A percentile compares a stretch with the other conserved stretches of the same genome.
Conservation (phyloP, 495 filamentous ascomycete species). For the Paragyromitra xinjiangensis region DNA sequence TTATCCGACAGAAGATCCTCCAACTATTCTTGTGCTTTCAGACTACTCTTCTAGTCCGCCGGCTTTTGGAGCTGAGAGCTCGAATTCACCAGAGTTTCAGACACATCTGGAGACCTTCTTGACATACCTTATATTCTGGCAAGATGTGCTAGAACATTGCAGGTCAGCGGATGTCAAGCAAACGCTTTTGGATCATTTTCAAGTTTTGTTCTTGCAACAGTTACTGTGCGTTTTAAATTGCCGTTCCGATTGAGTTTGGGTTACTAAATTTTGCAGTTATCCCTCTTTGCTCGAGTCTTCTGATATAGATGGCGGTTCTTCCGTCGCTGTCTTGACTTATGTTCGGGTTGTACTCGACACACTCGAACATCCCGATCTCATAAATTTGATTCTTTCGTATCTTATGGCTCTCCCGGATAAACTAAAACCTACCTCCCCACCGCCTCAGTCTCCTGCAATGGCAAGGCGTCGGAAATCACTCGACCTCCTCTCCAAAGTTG, state of each 20-base stretch:
- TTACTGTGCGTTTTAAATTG: slow-evolving; percentile 71
- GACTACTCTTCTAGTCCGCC: slow-evolving; percentile 75
- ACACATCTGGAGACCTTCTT: slow-evolving; percentile 89
- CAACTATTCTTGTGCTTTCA: slow-evolving; percentile 83
- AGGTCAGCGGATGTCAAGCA: slow-evolving; percentile 88
- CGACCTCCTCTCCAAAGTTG: slow-evolving; percentile 79
- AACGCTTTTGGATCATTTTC: slow-evolving; percentile 94
- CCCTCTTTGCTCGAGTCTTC: slow-evolving; percentile 95
- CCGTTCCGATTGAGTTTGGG: slow-evolving; percentile 10
- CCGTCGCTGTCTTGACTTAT: slow-evolving; percentile 94
- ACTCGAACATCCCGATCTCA: slow-evolving; percentile 88
- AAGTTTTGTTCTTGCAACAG: slow-evolving; percentile 94
- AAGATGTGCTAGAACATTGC: slow-evolving; percentile 96
- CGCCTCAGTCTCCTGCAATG: slow-evolving; percentile 61
- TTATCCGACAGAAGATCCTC: slow-evolving; percentile 70
- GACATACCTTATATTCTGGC: slow-evolving; percentile 95
- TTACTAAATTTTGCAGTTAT: slow-evolving; percentile 68
- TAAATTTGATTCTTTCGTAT: slow-evolving; percentile 92
- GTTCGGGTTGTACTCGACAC: slow-evolving; percentile 88
- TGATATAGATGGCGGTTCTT: slow-evolving; percentile 94
- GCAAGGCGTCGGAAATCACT: slow-evolving; percentile 85
- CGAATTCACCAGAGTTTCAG: slow-evolving; percentile 74
- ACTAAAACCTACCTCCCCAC: slow-evolving; percentile 44
- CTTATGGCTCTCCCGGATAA: slow-evolving; percentile 77
- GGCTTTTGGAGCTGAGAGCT: slow-evolving; percentile 73